Evolutionary conservation across 192 early-diverging fungal genomes (phyloP), one percentile per base, ranked within the genome.

Genomic region (Cetraspora pellucida): DNA sequence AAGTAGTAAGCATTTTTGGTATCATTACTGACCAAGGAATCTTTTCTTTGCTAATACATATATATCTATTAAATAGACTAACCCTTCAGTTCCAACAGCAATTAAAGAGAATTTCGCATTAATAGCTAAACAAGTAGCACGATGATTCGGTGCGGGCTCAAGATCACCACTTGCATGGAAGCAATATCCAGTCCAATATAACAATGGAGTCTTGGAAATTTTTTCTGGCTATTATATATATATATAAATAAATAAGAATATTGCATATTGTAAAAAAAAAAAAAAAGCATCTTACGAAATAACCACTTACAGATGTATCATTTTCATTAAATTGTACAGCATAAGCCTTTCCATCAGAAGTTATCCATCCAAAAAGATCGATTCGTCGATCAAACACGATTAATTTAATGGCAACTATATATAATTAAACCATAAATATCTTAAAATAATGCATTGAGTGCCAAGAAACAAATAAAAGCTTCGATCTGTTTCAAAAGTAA

Each of bases 91-190:
- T 47, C 93, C 93, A 16, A 95, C 83, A 14, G 92, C 92, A 71
- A 95, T 77, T 19, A 91, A 78, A n/a, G 86, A 86, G 78, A 91
- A 93, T 70, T 81, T 82, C 0, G 89, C 80, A 81, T 95, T 95
- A 31, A 93, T 86, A 13, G 91, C 87, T 60, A 91, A 80, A 47
- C 80, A 86, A 37, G 87, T 90, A 64, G 87, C 87, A 75, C 55
- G 77, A 61, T 72, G 71, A 69, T 76, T 77, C 52, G 78, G 54
- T 76, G 82, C 75, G 61, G 44, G 72, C 72, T 79, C 81, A n/a
- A 54, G 73, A 68, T 85, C 81, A 27, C 80, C 75, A 50, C 75
- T 68, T 10, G 77, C 81, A 72, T 90, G 87, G 45, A 90, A 87
- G 58, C 84, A 86, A 37, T 82, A 81, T 1, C 88, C 88, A 16